Evolutionary conservation across 2,329 filamentous ascomycete genomes (phyloP).

Genomic region (Chaetomium strumarium): DNA sequence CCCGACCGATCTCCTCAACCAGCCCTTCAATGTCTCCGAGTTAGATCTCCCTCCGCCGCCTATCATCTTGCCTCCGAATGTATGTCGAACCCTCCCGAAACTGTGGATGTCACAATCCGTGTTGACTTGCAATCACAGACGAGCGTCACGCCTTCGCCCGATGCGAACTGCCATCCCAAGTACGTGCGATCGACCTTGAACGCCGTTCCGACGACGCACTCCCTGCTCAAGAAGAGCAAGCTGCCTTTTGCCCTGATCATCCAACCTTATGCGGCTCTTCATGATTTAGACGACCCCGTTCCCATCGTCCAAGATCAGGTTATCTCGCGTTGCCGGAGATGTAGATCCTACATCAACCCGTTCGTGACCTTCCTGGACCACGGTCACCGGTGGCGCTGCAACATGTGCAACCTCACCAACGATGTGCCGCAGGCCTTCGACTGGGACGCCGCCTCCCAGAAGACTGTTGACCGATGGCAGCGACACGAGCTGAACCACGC

Average conservation of each 20-base stretch:
- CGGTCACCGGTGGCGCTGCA: conserved; percentile 96
- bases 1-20: conserved; percentile 82
- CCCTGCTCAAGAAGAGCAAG: conserved; percentile 92
- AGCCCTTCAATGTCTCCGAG: conserved; percentile 91
- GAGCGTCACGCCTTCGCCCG: conserved; percentile 83
- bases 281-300: conserved; percentile 85
- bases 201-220: conserved; percentile 85
- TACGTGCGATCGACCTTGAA: conserved; percentile 95
- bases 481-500: conserved; percentile 88
- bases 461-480: conserved; percentile 87
- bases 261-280: conserved; percentile 87
- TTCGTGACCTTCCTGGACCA: conserved; percentile 96
- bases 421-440: conserved; percentile 99
- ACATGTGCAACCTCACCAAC: conserved; percentile 99
- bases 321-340: conserved; percentile 92
- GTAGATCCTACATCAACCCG: conserved; percentile 95
- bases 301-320: conserved; percentile 95
- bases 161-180: conserved; percentile 87
- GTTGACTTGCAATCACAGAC: conserved; percentile 52
- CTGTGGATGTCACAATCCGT: conserved; percentile 17
- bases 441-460: conserved; percentile 90
- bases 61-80: conserved; percentile 85
- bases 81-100: conserved; percentile 43
- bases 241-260: conserved; percentile 93
- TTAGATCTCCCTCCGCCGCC: conserved; percentile 86